Percentiles rank a stretch among this genome's conserved stretches.
Conservation (phyloP, 768 basidiomycete genomes). For the Hemileccinum rubropunctum region DNA sequence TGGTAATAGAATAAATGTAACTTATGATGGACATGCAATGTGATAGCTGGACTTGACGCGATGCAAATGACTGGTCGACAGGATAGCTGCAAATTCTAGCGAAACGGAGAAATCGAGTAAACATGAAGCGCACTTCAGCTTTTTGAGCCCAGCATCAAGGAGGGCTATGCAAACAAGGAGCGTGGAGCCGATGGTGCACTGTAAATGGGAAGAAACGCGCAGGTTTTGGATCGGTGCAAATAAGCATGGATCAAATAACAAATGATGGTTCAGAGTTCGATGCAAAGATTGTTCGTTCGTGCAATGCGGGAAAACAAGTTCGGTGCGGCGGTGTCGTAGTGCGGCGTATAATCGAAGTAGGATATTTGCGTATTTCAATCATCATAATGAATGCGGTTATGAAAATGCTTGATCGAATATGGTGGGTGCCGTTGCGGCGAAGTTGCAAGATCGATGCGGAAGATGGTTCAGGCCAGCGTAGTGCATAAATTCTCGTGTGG, state of each 20-base stretch:
- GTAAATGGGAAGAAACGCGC: slow-evolving; percentile 30
- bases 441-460: slow-evolving; percentile 30
- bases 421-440: slow-evolving; percentile 10
- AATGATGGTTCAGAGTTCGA: slow-evolving; percentile 30
- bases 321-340: slow-evolving; percentile 15
- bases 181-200: slow-evolving; percentile 23
- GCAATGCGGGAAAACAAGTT: slow-evolving; percentile 21
- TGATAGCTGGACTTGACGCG: slow-evolving; percentile 19
- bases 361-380: slow-evolving; percentile 26
- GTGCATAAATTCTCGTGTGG: slow-evolving; percentile 23
- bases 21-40: slow-evolving; percentile 21
- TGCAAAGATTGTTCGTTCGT: slow-evolving; percentile 33
- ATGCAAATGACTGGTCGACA: slow-evolving; percentile 25
- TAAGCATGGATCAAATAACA: slow-evolving; percentile 34
- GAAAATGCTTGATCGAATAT: slow-evolving; percentile 27
- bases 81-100: slow-evolving; percentile 28
- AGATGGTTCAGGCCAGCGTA: slow-evolving; percentile 24
- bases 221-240: slow-evolving; percentile 33
- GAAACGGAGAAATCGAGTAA: slow-evolving; percentile 18
- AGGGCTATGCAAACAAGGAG: slow-evolving; percentile 21
- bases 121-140: slow-evolving; percentile 31
- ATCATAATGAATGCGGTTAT: slow-evolving; percentile 22
- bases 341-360: slow-evolving; percentile 20
- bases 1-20: slow-evolving; percentile 27
- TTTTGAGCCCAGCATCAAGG: slow-evolving; percentile 20